These are phyloP conservation scores for Podila verticillata DNA, from an alignment of 192 early-diverging fungal species.

Conservation along the genomic window DNA sequence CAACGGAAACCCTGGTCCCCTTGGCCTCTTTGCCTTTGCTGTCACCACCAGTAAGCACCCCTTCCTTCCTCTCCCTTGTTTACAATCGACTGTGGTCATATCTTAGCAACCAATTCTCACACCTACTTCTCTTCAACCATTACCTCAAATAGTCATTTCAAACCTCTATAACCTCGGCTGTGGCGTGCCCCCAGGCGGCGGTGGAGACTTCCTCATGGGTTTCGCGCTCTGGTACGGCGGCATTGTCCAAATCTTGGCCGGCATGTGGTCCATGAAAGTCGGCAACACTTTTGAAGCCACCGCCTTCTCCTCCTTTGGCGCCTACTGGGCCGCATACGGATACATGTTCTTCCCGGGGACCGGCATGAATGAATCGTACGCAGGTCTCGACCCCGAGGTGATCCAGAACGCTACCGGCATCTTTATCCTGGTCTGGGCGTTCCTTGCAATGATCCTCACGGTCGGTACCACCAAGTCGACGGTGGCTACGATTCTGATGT, in stretches of 20 bases:
- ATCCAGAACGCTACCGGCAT: constrained; percentile 61
- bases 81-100: background rate
- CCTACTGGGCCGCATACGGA: constrained; percentile 74
- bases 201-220: constrained; percentile 63
- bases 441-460: constrained; percentile 37
- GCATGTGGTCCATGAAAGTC: constrained; percentile 83
- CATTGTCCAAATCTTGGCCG: constrained; percentile 79
- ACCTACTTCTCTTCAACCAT: background rate
- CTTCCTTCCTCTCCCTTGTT: background rate
- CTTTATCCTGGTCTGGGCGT: constrained; percentile 61
- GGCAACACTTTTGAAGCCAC: constrained; percentile 88
- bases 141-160: constrained; percentile 61
- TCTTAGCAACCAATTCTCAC: background rate
- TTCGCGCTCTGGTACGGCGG: constrained; percentile 83
- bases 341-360: constrained; percentile 65
- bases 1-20: constrained; percentile 69
- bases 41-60: constrained; percentile 63
- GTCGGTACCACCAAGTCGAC: constrained; percentile 37
- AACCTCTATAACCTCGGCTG: constrained; percentile 72
- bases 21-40: constrained; percentile 72
- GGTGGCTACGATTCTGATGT: constrained; percentile 60
- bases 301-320: constrained; percentile 71
- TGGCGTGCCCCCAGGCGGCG: constrained; percentile 57
- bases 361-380: constrained; percentile 54
- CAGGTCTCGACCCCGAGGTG: background rate